These are phyloP conservation scores for Pestalotiopsis sp. DNA, from an alignment of 2,329 filamentous ascomycete species.

Conservation along the genomic window DNA sequence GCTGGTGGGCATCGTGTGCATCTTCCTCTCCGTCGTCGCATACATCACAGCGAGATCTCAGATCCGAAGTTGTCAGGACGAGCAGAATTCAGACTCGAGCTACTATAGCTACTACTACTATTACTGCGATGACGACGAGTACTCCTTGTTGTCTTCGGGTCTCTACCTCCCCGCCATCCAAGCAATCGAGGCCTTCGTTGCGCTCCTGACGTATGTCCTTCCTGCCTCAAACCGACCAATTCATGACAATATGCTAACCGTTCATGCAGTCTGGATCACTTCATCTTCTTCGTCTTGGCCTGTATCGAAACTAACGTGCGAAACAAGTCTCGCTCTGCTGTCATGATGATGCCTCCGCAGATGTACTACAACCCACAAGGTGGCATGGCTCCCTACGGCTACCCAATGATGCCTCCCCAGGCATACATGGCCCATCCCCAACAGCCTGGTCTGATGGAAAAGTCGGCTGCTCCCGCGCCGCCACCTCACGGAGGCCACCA, in stretches of 20 bases:
- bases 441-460: conserved; percentile 1
- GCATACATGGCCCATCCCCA: neutral
- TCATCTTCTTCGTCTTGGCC: conserved; percentile 18
- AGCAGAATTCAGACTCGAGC: neutral
- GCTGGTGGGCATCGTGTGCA: conserved; percentile 12
- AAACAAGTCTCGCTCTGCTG: conserved; percentile 4
- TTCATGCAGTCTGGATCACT: conserved; percentile 12
- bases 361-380: conserved; percentile 6
- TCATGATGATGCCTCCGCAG: conserved; percentile 12
- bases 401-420: conserved; percentile 14
- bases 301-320: conserved; percentile 16
- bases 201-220: conserved; percentile 13
- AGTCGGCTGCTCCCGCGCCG: neutral
- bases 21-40: conserved; percentile 6
- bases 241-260: neutral
- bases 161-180: neutral
- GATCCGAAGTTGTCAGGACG: neutral
- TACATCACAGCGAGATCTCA: neutral
- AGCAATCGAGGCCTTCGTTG: conserved; percentile 12
- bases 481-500: neutral
- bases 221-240: neutral
- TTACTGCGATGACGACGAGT: conserved; percentile 1
- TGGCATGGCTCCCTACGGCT: conserved; percentile 12
- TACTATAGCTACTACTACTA: neutral
- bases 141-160: neutral